Base-by-base conservation (phyloP, 2,329 filamentous ascomycete species). In the Nemania sp. region DNA sequence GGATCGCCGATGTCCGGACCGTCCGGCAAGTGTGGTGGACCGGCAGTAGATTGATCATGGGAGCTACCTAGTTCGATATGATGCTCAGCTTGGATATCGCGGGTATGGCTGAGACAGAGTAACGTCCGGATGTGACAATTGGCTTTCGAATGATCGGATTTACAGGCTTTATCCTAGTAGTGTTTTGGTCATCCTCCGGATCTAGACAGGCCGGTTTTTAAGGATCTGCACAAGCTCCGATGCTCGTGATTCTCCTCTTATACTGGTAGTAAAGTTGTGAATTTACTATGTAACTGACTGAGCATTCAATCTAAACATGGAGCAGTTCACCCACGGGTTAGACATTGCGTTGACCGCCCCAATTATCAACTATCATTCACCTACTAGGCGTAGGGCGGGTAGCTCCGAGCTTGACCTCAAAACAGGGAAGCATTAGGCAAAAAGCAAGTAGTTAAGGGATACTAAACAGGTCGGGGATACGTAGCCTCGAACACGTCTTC, bases 141-240 rank as follows among this genome's bases (percentile, higher is more conserved):
- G 18, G 18, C 15, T 22, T 20, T 18, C 6, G 20, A 45, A 20
- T 45, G 15, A 45, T 45, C 41, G 18, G 18, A 8, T n/a, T 45
- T 45, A 45, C 41, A 45, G 41, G 41, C 41, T 4, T 45, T 45
- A 45, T 45, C 41, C 41, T 45, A n/a, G 41, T 45, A 45, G 41
- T 8, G 20, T 22, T 18, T 18, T 41, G 6, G n/a, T 45, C 18
- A 45, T 3, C 18, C 41, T 35, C 41, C 5, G 15, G 38, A 20
- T 18, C 41, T n/a, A 18, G 41, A 45, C 41, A 5, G 41, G 41
- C 41, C 15, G 18, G 1, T 43, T 22, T 45, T 45, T n/a, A 45
- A 45, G 41, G 41, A 45, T 45, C 18, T 5, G 6, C 15, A n/a
- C 41, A n/a, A n/a, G 18, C 18, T 45, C 13, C n/a, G 41, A 8